phyloP scores from a whole-genome alignment of 352 stramenopile species.

The Phytophthora sojae region DNA sequence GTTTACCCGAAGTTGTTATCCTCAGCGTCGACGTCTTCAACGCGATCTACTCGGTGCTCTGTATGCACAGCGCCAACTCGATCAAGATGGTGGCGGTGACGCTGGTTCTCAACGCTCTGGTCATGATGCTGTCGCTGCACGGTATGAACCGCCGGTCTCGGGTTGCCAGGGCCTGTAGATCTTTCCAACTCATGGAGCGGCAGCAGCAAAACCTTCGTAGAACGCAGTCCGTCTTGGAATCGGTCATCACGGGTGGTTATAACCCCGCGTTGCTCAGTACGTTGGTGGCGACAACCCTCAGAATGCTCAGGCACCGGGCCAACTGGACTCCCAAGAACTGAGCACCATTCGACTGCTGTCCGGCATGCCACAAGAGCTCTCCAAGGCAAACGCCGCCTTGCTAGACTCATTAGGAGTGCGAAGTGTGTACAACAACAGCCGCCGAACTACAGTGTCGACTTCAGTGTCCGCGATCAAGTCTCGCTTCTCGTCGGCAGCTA shows the following conservation, averaged over 20 bases:
- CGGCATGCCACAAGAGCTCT: conserved; percentile 29
- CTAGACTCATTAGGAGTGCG: conserved; percentile 25
- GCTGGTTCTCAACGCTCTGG: conserved; percentile 21
- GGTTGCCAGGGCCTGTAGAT: conserved; percentile 28
- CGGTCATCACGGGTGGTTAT: conserved; percentile 9
- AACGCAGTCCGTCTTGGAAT: conserved; percentile 22
- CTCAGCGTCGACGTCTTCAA: conserved; percentile 53
- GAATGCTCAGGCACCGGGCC: conserved; percentile 33
- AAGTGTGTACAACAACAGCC: conserved; percentile 38
- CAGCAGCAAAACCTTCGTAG: conserved; percentile 23
- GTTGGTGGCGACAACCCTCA: conserved; percentile 23
- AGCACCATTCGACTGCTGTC: conserved; percentile 37
- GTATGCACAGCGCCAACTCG: conserved; percentile 42
- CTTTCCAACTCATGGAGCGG: conserved; percentile 31
- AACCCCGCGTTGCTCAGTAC: conserved; percentile 27
- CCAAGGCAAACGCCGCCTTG: conserved; percentile 14
- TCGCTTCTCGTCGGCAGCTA: conserved; percentile 25
- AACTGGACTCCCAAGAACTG: conserved; percentile 27
- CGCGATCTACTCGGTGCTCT: conserved; percentile 45
- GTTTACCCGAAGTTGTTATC: conserved; percentile 39
- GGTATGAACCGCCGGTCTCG: conserved; percentile 33
- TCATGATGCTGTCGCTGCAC: conserved; percentile 28
- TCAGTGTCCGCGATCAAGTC: conserved; percentile 31
- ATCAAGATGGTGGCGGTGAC: conserved; percentile 31
- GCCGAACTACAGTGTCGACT: background rate